Evolutionary conservation across 345 rosid species (phyloP), one percentile per base, ranked within the genome.

Genomic region (Microcos paniculata): DNA sequence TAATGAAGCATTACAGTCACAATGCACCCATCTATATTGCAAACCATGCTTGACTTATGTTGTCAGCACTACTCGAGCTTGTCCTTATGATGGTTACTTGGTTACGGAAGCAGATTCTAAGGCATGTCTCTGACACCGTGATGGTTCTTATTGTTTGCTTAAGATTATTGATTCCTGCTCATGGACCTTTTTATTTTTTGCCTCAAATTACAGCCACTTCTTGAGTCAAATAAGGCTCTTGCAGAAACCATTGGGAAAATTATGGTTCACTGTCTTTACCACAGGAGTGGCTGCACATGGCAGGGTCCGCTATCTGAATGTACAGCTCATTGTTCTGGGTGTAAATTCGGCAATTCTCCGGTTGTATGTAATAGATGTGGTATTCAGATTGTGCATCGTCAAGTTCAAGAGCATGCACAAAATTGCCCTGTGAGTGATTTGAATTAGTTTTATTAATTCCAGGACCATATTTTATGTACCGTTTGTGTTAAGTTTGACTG

Each of bases 271-370:
- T 93, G 97, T 77, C 81, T 90, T 26, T 93, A 85, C 75, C 83
- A 90, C 76, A 87, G 87, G 82, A 93, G 98, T 79, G 98, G 98
- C 55, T 93, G 98, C 74, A 77, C 90, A 7, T 93, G 98, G 98
- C 88, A 88, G 71, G 98, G 97, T 43, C 73, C 89, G 45, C 78
- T 93, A 28, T 83, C 88, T 51, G 93, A 89, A 18, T 88, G 93
- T 77, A 72, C 89, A 58, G 55, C 80, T 35, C 98, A 93, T 86
- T 91, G 94, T 83, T 82, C 88, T 53, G 88, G 87, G 52, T 93
- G 98, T 74, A 84, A 86, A 24, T 93, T 91, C 42, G 91, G 98
- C 43, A 86, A 81, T 78, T 89, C 95, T 66, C 92, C 87, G 13
- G 95, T 90, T 66, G 88, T 86, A 38, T 91, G 98, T 82, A 88